A percentile compares a stretch with the other conserved stretches of the same genome.
phyloP scores from a whole-genome alignment of 208 protist genomes.

The Kentomonas sorsogonicus region DNA sequence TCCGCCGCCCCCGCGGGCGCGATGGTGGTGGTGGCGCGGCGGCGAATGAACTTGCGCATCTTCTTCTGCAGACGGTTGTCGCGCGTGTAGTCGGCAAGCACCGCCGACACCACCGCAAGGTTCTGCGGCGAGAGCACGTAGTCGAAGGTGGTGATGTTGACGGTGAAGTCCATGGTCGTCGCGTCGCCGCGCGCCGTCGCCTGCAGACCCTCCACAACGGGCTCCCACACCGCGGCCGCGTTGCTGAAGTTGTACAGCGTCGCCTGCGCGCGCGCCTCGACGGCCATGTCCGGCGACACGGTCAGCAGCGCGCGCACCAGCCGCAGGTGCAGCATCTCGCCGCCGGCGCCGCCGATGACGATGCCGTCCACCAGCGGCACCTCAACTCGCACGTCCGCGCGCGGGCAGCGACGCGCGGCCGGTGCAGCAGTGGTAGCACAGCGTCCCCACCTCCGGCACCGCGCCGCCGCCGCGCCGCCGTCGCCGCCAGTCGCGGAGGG shows the following conservation, averaged over 20 bases:
- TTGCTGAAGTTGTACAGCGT: constrained; percentile 71
- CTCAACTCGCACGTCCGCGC: constrained; percentile 55
- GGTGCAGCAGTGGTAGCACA: constrained; percentile 82
- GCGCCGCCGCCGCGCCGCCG: no score
- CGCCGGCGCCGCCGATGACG: constrained; percentile 38
- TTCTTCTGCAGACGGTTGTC: constrained; percentile 48
- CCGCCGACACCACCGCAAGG: constrained; percentile 35
- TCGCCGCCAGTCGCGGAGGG: no score
- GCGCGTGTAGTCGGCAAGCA: constrained; percentile 47
- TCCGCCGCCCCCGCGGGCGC: no score
- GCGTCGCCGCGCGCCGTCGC: constrained; percentile 37
- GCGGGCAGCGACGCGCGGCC: constrained; percentile 46
- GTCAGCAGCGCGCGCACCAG: constrained; percentile 30
- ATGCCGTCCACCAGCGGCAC: constrained; percentile 62
- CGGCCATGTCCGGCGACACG: constrained; percentile 44
- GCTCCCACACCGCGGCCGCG: constrained; percentile 74
- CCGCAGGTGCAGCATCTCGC: constrained; percentile 52
- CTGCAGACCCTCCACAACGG: constrained; percentile 67
- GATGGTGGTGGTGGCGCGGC: no score
- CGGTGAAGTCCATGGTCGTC: constrained; percentile 45
- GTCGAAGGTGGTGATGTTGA: constrained; percentile 58
- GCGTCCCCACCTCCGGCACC: constrained; percentile 35
- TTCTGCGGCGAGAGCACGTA: constrained; percentile 75
- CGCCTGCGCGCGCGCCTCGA: constrained; percentile 37
- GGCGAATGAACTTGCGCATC: constrained; percentile 44